Conservation (phyloP, 495 filamentous ascomycete species). For the Daldinia decipiens region DNA sequence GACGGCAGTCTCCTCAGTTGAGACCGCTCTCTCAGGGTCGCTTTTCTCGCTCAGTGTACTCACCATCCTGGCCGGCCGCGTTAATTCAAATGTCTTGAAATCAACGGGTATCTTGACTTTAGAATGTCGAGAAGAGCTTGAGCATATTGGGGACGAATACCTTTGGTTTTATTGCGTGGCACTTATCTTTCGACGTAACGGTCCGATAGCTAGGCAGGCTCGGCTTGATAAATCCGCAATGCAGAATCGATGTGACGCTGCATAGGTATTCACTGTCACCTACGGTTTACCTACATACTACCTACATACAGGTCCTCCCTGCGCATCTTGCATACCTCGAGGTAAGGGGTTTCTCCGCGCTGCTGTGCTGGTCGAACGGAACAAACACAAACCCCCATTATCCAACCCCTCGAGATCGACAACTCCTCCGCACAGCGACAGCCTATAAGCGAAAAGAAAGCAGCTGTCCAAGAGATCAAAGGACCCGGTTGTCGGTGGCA, state of each 20-base stretch:
- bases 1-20: constrained; percentile 24
- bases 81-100: background rate
- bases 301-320: background rate
- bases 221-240: constrained; percentile 26
- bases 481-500: background rate
- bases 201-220: constrained; percentile 10
- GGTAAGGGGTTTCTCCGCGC: background rate
- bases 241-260: constrained; percentile 36
- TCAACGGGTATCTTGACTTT: background rate
- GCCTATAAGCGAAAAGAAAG: background rate
- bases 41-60: constrained; percentile 32
- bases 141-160: background rate
- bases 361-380: constrained; percentile 12
- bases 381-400: background rate
- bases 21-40: constrained; percentile 24
- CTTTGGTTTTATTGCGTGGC: background rate
- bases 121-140: background rate
- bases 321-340: too few species aligned
- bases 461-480: constrained; percentile 4
- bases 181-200: background rate
- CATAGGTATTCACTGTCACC: constrained; percentile 30
- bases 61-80: constrained; percentile 22
- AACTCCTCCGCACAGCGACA: background rate
- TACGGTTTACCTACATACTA: constrained; percentile 7
- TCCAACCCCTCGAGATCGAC: background rate